These are phyloP conservation scores for Sideroxylon spinosum DNA, from an alignment of 179 eudicot genomes.

Conservation along the genomic window DNA sequence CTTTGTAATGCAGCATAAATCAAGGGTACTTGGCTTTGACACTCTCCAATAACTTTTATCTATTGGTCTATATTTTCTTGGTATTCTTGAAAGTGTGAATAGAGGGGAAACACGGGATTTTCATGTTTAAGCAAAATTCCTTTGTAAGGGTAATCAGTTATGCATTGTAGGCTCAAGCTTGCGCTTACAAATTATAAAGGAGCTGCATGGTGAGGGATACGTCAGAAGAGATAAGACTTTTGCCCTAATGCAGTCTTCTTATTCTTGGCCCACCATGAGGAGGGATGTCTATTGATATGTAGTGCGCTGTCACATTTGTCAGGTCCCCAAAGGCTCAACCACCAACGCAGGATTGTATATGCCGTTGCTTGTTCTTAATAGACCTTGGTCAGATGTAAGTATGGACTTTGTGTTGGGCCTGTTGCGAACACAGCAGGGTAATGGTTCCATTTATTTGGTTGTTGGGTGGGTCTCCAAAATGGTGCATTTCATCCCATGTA, in stretches of 20 bases:
- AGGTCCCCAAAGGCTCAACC: not conserved
- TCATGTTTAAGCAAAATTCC: not conserved
- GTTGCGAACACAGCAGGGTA: not conserved
- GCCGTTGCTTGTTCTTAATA: not conserved
- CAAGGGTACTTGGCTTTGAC: too few relatives aligned
- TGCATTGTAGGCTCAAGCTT: not conserved
- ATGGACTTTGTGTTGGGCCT: slow-evolving; percentile 22
- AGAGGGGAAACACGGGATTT: not conserved
- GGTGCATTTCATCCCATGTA: slow-evolving; percentile 20
- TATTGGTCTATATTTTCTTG: too few relatives aligned
- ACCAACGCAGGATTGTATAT: slow-evolving; percentile 8
- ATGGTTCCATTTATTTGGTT: slow-evolving; percentile 12
- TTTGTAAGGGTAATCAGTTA: not conserved
- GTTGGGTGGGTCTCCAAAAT: slow-evolving; percentile 16
- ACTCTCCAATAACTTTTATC: too few relatives aligned
- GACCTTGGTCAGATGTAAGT: slow-evolving; percentile 11
- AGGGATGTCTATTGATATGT: not conserved
- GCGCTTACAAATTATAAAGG: not conserved
- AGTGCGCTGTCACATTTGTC: not conserved
- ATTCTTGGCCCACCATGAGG: not conserved
- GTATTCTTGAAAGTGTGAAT: too few relatives aligned
- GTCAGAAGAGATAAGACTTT: not conserved
- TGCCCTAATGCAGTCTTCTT: not conserved
- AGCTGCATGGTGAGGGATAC: not conserved
- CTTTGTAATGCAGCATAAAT: not conserved